Base-by-base conservation (phyloP, 331 rosid genomes). In the Malus hybrid region DNA sequence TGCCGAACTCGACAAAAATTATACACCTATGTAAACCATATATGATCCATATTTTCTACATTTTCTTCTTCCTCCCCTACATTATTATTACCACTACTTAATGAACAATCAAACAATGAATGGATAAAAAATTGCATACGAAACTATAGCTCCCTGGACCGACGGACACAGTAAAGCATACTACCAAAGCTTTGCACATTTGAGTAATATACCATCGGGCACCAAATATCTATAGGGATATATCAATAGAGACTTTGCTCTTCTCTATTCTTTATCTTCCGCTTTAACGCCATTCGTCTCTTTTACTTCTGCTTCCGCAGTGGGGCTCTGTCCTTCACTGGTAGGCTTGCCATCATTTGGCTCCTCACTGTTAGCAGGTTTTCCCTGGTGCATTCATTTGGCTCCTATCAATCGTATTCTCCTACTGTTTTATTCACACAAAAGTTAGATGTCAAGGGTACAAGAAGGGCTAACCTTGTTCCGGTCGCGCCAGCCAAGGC, bases 401-500 rank as follows among this genome's bases (percentile, higher is more conserved):
- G 59, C 7, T n/a, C 50, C 48, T 5, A 63, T 31, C 33, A 34
- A 63, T 66, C 31, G 10, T 16, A 7, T 44, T 13, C 39, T 28
- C 10, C 10, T 13, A 11, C 13, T 62, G 20, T 36, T 61, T 7
- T 13, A 18, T 2, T 34, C 10, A 31, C 31, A 57, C 16, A 55
- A 44, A 11, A 42, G 28, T 61, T 42, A 61, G n/a, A 11, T 29
- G 22, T 54, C 31, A 24, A 7, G 73, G 29, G 64, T 29, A 29
- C 29, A 44, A 52, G 7, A 22, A 12, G 79, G 78, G 65, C 90
- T 78, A 86, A 95, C 99, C 99, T 95, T 90, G 83, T 86, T 95
- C 66, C 91, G 86, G 46, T 93, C 97, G 44, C 97, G 87, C 99
- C 99, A 95, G 65, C 97, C 91, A 79, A 93, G 86, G 75, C 96